These are phyloP conservation scores for Piper betle DNA, from an alignment of 164 flowering plant genomes.

Conservation along the genomic window DNA sequence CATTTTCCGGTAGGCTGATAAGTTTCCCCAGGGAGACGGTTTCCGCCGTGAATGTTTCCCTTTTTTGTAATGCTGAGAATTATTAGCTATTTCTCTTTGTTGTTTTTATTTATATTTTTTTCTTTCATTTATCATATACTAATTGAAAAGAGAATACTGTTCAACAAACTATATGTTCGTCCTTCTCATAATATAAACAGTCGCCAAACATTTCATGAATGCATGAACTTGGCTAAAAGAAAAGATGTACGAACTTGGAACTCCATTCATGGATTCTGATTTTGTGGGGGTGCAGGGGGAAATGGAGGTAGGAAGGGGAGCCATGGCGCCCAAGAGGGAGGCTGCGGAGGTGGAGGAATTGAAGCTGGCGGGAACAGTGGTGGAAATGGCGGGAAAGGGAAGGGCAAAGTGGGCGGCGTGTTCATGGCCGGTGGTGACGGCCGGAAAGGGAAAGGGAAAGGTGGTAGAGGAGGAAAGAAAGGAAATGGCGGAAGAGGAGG, in stretches of 20 bases:
- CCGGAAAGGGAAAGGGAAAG: conserved; percentile 4
- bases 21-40: background rate
- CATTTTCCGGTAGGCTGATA: background rate
- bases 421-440: conserved; percentile 1
- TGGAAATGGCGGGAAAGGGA: conserved; percentile 1
- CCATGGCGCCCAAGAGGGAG: conserved; percentile 7
- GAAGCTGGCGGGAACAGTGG: background rate
- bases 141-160: background rate
- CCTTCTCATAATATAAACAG: background rate
- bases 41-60: background rate
- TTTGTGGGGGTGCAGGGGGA: conserved; percentile 6
- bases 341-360: background rate
- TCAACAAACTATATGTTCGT: background rate
- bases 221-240: conserved; percentile 23
- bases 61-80: background rate
- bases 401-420: conserved; percentile 2
- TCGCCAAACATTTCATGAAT: background rate
- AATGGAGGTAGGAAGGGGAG: conserved; percentile 8
- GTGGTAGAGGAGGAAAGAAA: background rate
- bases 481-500: conserved; percentile 1
- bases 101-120: background rate
- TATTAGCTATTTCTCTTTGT: background rate
- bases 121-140: background rate
- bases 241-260: conserved; percentile 16
- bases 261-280: conserved; percentile 3